A percentile compares a stretch with the other conserved stretches of the same genome.
Conservation (phyloP, 2,329 filamentous ascomycete genomes). For the Alternaria longipes region DNA sequence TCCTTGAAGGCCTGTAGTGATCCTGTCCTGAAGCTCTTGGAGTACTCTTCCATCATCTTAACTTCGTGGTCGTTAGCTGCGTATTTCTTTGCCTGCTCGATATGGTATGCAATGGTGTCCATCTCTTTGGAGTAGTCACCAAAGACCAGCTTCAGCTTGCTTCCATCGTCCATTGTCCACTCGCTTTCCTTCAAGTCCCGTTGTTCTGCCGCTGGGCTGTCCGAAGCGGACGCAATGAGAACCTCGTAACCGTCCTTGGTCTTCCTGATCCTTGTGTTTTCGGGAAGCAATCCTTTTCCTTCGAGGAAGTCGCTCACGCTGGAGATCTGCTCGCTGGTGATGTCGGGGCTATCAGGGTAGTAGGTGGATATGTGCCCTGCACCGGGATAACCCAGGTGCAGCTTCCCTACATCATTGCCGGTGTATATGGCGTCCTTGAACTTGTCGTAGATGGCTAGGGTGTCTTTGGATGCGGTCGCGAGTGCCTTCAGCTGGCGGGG, state of each 20-base stretch:
- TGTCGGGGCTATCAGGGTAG: slow-evolving; percentile 59
- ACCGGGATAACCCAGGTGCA: slow-evolving; percentile 62
- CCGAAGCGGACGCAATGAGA: slow-evolving; percentile 58
- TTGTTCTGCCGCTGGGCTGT: slow-evolving; percentile 50
- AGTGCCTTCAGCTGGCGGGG: slow-evolving; percentile 56
- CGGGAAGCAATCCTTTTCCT: slow-evolving; percentile 56
- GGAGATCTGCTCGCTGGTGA: slow-evolving; percentile 59
- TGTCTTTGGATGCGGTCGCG: slow-evolving; percentile 52
- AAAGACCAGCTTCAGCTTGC: slow-evolving; percentile 57
- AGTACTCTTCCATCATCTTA: slow-evolving; percentile 58
- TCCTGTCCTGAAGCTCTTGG: slow-evolving; percentile 61
- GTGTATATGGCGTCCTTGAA: slow-evolving; percentile 58
- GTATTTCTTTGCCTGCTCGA: slow-evolving; percentile 59
- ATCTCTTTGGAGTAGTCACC: slow-evolving; percentile 59
- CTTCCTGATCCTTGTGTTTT: slow-evolving; percentile 61
- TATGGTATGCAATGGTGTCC: slow-evolving; percentile 56
- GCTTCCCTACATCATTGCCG: slow-evolving; percentile 51
- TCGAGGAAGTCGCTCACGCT: slow-evolving; percentile 59
- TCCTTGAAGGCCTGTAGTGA: slow-evolving; percentile 61
- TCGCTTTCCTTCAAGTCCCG: slow-evolving; percentile 56
- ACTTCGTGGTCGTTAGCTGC: slow-evolving; percentile 57
- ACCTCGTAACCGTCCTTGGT: slow-evolving; percentile 57
- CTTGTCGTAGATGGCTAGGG: slow-evolving; percentile 53
- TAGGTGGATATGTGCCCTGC: slow-evolving; percentile 60
- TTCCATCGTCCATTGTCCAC: slow-evolving; percentile 58